Evolutionary conservation across 140 eudicot genomes (phyloP).

Genomic region (Bidens hawaiensis): DNA sequence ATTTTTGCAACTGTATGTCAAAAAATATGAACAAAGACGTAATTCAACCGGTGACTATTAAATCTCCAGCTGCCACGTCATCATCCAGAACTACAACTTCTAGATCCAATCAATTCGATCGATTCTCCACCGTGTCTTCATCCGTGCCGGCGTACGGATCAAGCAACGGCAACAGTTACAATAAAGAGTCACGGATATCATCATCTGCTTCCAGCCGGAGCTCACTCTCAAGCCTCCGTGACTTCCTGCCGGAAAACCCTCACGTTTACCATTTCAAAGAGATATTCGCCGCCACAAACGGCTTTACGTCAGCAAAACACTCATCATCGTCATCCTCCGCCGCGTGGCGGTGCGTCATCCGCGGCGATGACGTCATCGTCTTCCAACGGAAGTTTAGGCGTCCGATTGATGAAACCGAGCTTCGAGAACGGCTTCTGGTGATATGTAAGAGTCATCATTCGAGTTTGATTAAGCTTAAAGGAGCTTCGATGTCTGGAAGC

Average conservation of each 20-base stretch:
- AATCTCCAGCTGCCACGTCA: neutral
- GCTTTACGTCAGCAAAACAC: slow-evolving; percentile 30
- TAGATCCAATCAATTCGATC: neutral
- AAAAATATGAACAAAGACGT: slow-evolving; percentile 26
- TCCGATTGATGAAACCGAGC: slow-evolving; percentile 35
- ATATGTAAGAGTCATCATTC: slow-evolving; percentile 78
- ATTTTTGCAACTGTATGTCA: slow-evolving; percentile 25
- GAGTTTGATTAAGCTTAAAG: slow-evolving; percentile 55
- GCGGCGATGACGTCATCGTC: slow-evolving; percentile 45
- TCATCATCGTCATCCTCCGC: slow-evolving; percentile 62
- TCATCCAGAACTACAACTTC: slow-evolving; percentile 24
- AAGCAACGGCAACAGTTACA: slow-evolving; percentile 27
- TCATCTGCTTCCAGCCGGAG: slow-evolving; percentile 43
- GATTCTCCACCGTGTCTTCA: slow-evolving; percentile 13
- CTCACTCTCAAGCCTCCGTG: slow-evolving; percentile 60
- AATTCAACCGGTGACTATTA: slow-evolving; percentile 13
- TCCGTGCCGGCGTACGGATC: slow-evolving; percentile 16
- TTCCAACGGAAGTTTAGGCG: slow-evolving; percentile 63
- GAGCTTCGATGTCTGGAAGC: slow-evolving; percentile 65
- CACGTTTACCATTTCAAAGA: slow-evolving; percentile 68
- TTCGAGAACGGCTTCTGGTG: slow-evolving; percentile 37
- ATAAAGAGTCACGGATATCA: slow-evolving; percentile 45
- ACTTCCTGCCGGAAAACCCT: slow-evolving; percentile 50
- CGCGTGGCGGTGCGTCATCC: slow-evolving; percentile 68
- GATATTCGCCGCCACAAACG: slow-evolving; percentile 60